Conservation (phyloP, 108 stramenopile genomes). For the Cyclotella sp. region DNA sequence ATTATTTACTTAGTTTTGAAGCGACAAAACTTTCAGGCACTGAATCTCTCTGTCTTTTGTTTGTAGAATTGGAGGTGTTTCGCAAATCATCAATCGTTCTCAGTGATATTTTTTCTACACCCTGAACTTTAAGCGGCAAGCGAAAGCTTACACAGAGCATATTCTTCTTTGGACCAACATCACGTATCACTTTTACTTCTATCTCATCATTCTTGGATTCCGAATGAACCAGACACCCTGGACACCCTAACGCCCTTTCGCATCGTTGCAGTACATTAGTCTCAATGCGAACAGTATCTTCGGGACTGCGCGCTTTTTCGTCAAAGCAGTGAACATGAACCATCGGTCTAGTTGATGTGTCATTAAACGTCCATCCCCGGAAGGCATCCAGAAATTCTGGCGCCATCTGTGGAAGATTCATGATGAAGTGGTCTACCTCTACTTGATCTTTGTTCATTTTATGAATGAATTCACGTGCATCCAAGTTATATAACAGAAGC, state of each 20-base stretch:
- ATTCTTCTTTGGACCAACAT: slow-evolving; percentile 87
- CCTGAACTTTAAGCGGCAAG: slow-evolving; percentile 61
- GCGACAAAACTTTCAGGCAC: not conserved
- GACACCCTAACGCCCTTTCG: slow-evolving; percentile 71
- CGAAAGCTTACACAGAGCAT: slow-evolving; percentile 86
- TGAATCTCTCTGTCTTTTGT: slow-evolving; percentile 15
- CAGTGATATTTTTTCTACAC: slow-evolving; percentile 27
- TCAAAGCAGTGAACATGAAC: slow-evolving; percentile 89
- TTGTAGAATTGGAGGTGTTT: not conserved
- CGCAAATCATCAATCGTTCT: not conserved
- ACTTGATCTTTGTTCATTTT: slow-evolving; percentile 60
- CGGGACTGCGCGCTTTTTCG: slow-evolving; percentile 53
- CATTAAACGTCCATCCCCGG: slow-evolving; percentile 65
- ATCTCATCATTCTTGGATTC: slow-evolving; percentile 34
- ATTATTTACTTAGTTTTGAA: not conserved
- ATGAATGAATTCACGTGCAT: slow-evolving; percentile 88
- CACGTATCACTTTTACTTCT: slow-evolving; percentile 66
- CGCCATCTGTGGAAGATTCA: slow-evolving; percentile 95
- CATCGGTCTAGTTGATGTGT: slow-evolving; percentile 39
- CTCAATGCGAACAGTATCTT: slow-evolving; percentile 46
- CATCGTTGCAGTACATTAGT: slow-evolving; percentile 61
- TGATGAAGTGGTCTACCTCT: slow-evolving; percentile 85
- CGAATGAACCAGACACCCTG: slow-evolving; percentile 39
- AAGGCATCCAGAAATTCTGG: slow-evolving; percentile 96
- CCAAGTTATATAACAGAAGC: slow-evolving; percentile 82